Base-by-base conservation (phyloP, 116 monocot genomes). In the Papilionanthe hybrid region DNA sequence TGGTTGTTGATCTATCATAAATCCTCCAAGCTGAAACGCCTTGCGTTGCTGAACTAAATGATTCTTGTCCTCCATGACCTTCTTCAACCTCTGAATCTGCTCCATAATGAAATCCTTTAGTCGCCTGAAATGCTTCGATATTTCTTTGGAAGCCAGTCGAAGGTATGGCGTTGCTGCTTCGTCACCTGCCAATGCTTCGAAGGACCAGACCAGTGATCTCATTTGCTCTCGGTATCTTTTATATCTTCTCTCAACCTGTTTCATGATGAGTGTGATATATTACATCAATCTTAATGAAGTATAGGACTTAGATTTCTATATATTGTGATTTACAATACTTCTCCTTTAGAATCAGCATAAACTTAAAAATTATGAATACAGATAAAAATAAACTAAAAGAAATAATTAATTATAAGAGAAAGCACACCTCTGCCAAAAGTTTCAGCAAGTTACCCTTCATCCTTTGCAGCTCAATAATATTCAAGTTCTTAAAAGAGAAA, bases 181-280 rank as follows among this genome's bases (percentile, higher is more conserved):
- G 25, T 12, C 18, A n/a, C 98, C 94, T 8, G 93, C 94, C 67
- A 90, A 78, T 7, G 78, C 84, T 78, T 94, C 94, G 68, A 98
- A 98, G 12, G 94, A 93, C 12, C 90, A 88, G 9, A 89, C 82
- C 0, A 94, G 86, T 18, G 89, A 85, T 76, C 89, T 90, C 89
- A 98, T 94, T 56, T 93, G 94, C 75, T 93, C 88, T 72, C 89
- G 87, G 76, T 98, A 98, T 55, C 92, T 91, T 72, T 89, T 98
- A 84, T 98, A 94, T 75, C 88, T 91, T 85, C 91, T 80, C 72
- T 94, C 92, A 29, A 98, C 90, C 98, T 98, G 86, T 32, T 67
- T 13, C 17, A 44, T 12, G 50, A 49, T 49, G n/a, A n/a, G n/a
- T n/a, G n/a, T n/a, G n/a, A n/a, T n/a, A n/a, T n/a, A n/a, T n/a